phyloP scores from a whole-genome alignment of 2,329 filamentous ascomycete species.

The Aspergillus hiratsukae region DNA sequence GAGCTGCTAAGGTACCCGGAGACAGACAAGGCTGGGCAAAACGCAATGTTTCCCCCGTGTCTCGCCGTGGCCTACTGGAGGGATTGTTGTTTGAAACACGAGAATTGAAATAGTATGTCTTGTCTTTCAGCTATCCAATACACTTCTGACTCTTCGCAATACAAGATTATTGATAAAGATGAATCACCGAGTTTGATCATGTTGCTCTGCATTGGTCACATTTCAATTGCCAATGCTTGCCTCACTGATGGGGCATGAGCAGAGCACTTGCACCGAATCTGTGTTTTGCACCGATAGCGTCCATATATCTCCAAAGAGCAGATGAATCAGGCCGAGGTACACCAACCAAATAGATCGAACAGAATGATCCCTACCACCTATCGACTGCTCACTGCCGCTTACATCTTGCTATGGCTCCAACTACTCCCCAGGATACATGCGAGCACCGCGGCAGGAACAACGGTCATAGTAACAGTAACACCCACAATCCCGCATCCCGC shows the following conservation, averaged over 20 bases:
- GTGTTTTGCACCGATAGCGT: background rate
- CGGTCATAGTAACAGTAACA: slow-evolving; percentile 21
- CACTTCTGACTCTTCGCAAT: background rate
- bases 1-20: background rate
- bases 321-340: background rate
- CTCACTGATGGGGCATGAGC: background rate
- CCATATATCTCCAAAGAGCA: background rate
- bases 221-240: background rate
- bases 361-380: background rate
- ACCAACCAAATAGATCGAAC: background rate
- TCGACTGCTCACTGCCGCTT: background rate
- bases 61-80: background rate
- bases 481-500: slow-evolving; percentile 25
- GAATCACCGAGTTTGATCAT: background rate
- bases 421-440: background rate
- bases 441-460: slow-evolving; percentile 15
- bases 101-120: background rate
- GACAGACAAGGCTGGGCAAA: background rate
- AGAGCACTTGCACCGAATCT: background rate
- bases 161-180: background rate
- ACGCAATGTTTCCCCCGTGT: background rate
- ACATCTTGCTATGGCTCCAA: background rate
- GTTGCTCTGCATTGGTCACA: background rate
- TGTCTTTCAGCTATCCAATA: background rate
- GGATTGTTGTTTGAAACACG: background rate